Percentiles rank a stretch among this genome's conserved stretches.
phyloP scores from a whole-genome alignment of 306 rosid genomes.

The Oemleria cerasiformis region DNA sequence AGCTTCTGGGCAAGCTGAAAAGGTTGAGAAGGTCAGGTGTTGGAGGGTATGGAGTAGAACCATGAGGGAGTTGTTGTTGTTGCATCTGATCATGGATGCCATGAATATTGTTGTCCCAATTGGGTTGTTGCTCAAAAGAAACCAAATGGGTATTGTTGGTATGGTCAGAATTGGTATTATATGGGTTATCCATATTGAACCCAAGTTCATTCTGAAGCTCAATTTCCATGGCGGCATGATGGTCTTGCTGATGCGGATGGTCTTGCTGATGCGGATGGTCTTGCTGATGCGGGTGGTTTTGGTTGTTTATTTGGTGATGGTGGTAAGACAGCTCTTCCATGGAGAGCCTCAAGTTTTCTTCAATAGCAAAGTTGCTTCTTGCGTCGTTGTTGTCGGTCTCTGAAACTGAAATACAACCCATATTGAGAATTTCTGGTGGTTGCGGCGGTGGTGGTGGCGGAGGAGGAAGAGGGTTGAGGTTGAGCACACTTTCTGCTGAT shows the following conservation, averaged over 20 bases:
- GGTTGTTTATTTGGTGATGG: conserved; percentile 23
- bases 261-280: conserved; percentile 30
- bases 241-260: conserved; percentile 32
- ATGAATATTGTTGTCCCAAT: conserved; percentile 26
- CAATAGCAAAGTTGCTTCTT: background rate
- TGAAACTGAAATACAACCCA: background rate
- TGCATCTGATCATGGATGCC: conserved; percentile 14
- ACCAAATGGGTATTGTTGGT: conserved; percentile 30
- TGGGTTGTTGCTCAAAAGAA: conserved; percentile 8
- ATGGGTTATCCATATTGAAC: conserved; percentile 39
- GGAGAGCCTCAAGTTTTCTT: background rate
- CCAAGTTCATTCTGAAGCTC: conserved; percentile 44
- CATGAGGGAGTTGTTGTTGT: conserved; percentile 45
- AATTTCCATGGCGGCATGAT: conserved; percentile 35
- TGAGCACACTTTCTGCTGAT: conserved; percentile 24
- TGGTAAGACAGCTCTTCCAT: conserved; percentile 54
- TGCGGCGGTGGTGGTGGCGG: conserved; percentile 13
- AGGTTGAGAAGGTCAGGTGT: conserved; percentile 75
- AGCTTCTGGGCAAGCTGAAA: conserved; percentile 60
- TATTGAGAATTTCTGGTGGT: background rate
- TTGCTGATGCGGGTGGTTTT: conserved; percentile 30
- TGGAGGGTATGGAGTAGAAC: conserved; percentile 27
- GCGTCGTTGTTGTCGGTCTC: background rate
- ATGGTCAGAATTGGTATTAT: conserved; percentile 18
- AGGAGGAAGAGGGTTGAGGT: conserved; percentile 20